A percentile compares a stretch with the other conserved stretches of the same genome.
Conservation (phyloP, 345 rosid species). For the Mercurialis annua region DNA sequence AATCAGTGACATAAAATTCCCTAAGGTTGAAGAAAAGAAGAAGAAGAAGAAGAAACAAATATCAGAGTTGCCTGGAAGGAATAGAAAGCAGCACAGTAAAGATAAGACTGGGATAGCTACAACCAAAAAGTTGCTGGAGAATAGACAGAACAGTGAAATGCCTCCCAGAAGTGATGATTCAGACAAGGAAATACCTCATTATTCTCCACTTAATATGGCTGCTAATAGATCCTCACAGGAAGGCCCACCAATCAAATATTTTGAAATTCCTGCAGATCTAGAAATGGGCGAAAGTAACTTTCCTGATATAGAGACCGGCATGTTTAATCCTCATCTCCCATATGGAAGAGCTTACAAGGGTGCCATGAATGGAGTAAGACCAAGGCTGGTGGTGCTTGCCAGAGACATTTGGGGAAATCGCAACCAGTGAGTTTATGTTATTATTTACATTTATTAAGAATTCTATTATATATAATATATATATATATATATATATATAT, state of each 20-base stretch:
- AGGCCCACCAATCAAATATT: conserved; percentile 8
- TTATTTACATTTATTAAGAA: no score
- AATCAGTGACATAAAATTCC: conserved; percentile 62
- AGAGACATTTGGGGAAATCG: no score
- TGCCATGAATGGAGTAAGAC: no score
- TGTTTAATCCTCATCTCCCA: conserved; percentile 12
- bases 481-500: no score
- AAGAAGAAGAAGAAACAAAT: conserved; percentile 35
- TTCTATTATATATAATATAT: no score
- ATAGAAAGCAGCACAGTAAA: conserved; percentile 20
- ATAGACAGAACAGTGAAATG: conserved; percentile 27
- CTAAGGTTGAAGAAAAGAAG: conserved; percentile 40
- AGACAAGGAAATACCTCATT: conserved; percentile 10
- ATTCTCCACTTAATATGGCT: conserved; percentile 12
- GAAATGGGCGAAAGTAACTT: conserved; percentile 1
- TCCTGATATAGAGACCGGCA: conserved; percentile 5
- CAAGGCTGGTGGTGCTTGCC: no score
- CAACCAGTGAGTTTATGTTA: no score
- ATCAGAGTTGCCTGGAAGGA: conserved; percentile 31
- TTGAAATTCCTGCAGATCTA: neutral
- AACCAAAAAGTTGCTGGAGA: conserved; percentile 27
- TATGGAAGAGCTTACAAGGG: conserved; percentile 34
- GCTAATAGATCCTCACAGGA: conserved; percentile 30
- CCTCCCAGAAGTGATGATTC: conserved; percentile 31
- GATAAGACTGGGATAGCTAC: conserved; percentile 28